These are phyloP conservation scores for Gnomoniopsis sp. DNA, from an alignment of 2,329 filamentous ascomycete species.

Conservation along the genomic window DNA sequence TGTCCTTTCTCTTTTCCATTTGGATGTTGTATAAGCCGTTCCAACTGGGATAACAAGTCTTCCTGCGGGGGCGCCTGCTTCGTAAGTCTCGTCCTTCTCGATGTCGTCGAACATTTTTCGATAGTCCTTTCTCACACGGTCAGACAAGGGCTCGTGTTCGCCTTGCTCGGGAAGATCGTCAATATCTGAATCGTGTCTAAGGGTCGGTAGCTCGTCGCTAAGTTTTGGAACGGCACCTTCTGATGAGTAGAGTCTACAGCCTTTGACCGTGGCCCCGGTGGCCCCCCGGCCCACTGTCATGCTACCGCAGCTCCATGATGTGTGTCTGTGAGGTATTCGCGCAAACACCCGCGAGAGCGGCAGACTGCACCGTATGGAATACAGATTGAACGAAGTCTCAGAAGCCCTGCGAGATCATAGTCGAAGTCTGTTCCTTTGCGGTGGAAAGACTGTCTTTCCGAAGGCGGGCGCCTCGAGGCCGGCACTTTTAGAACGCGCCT, in stretches of 20 bases:
- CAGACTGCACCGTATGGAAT: constrained; percentile 34
- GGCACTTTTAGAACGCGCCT: neutral
- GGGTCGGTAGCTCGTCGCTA: constrained; percentile 14
- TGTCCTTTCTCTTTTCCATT: neutral
- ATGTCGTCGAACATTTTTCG: constrained; percentile 12
- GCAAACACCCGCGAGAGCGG: constrained; percentile 40
- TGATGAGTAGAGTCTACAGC: constrained; percentile 14
- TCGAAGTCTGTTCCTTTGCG: constrained; percentile 14
- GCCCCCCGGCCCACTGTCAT: constrained; percentile 38
- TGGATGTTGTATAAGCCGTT: constrained; percentile 8
- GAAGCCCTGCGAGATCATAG: constrained; percentile 23
- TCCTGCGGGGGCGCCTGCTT: neutral
- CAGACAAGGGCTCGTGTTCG: constrained; percentile 9
- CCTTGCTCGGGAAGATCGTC: constrained; percentile 9
- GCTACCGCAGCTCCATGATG: constrained; percentile 38
- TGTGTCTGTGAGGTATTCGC: constrained; percentile 36
- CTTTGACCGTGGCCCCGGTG: constrained; percentile 22
- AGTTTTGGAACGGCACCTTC: constrained; percentile 13
- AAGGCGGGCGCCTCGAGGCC: constrained; percentile 1
- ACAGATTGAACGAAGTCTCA: constrained; percentile 38
- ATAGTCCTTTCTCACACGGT: neutral
- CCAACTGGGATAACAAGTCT: constrained; percentile 1
- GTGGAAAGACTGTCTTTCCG: neutral
- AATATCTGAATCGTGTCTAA: neutral
- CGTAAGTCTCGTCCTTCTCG: constrained; percentile 5